Percentiles rank a stretch among this genome's conserved stretches.
phyloP scores from a whole-genome alignment of 495 filamentous ascomycete species.

The Penicillium antarcticum region DNA sequence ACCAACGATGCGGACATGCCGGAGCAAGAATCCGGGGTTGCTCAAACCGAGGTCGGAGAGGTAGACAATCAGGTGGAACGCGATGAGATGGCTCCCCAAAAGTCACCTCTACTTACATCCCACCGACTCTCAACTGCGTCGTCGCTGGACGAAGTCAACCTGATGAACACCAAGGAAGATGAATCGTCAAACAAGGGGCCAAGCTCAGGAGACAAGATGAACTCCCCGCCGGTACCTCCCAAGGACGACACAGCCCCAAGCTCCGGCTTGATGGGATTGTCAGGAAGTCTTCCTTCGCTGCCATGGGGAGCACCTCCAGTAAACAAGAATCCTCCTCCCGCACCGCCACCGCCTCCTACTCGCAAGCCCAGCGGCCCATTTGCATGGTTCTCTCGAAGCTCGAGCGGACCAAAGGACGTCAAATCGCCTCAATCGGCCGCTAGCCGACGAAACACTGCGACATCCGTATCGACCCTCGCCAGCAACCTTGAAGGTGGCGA shows the following conservation, averaged over 20 bases:
- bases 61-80: slow-evolving; percentile 28
- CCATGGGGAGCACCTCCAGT: slow-evolving; percentile 46
- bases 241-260: slow-evolving; percentile 45
- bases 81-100: slow-evolving; percentile 33
- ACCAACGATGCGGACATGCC: slow-evolving; percentile 16
- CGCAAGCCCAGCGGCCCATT: slow-evolving; percentile 79
- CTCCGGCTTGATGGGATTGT: slow-evolving; percentile 47
- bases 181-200: slow-evolving; percentile 26
- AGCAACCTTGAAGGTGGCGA: slow-evolving; percentile 69
- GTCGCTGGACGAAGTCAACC: slow-evolving; percentile 66
- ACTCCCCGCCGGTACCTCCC: slow-evolving; percentile 47
- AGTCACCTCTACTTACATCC: slow-evolving; percentile 56
- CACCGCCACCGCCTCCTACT: slow-evolving; percentile 42
- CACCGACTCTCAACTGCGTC: slow-evolving; percentile 61
- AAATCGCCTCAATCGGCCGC: slow-evolving; percentile 47
- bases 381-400: slow-evolving; percentile 79
- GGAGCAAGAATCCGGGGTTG: slow-evolving; percentile 16
- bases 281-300: slow-evolving; percentile 48
- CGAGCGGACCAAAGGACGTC: slow-evolving; percentile 57
- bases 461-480: slow-evolving; percentile 68
- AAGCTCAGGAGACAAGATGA: slow-evolving; percentile 26
- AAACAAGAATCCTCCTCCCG: slow-evolving; percentile 38
- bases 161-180: slow-evolving; percentile 53
- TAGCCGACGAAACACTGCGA: slow-evolving; percentile 65
- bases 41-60: slow-evolving; percentile 6